Conservation (phyloP, 371 early-diverging fungal genomes). For the Mortierella sp. region DNA sequence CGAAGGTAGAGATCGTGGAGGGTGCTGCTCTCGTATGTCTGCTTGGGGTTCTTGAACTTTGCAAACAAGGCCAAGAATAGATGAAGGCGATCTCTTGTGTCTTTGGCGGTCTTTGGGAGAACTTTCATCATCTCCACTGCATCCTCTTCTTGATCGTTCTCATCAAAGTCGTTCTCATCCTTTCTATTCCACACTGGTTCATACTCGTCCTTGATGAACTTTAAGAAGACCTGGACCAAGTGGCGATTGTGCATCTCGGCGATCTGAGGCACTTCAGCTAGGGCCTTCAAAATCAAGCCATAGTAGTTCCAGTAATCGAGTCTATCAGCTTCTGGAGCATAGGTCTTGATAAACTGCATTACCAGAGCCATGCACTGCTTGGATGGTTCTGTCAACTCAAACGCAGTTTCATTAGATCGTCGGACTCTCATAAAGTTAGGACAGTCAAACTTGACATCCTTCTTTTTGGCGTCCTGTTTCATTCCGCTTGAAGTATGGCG, state of each 20-base stretch:
- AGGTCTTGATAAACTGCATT: slow-evolving; percentile 61
- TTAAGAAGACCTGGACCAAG: slow-evolving; percentile 82
- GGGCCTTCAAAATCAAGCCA: slow-evolving; percentile 71
- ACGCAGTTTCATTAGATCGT: slow-evolving; percentile 56
- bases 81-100: slow-evolving; percentile 64
- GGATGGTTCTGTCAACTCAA: slow-evolving; percentile 54
- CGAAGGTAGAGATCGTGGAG: slow-evolving; percentile 75
- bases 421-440: slow-evolving; percentile 62
- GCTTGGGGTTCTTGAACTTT: slow-evolving; percentile 77
- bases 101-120: slow-evolving; percentile 59
- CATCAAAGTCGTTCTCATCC: slow-evolving; percentile 58
- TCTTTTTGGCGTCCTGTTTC: slow-evolving; percentile 62
- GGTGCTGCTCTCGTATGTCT: slow-evolving; percentile 62
- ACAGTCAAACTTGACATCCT: slow-evolving; percentile 69
- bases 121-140: slow-evolving; percentile 53
- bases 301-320: slow-evolving; percentile 86
- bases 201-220: slow-evolving; percentile 74
- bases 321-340: slow-evolving; percentile 63
- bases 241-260: slow-evolving; percentile 79
- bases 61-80: slow-evolving; percentile 82
- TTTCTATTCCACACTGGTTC: slow-evolving; percentile 61
- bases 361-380: slow-evolving; percentile 58
- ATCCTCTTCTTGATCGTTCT: slow-evolving; percentile 58
- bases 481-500: slow-evolving; percentile 14
- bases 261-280: slow-evolving; percentile 74